These are phyloP conservation scores for Cystoderma amianthinum DNA, from an alignment of 768 basidiomycete species.

Conservation along the genomic window DNA sequence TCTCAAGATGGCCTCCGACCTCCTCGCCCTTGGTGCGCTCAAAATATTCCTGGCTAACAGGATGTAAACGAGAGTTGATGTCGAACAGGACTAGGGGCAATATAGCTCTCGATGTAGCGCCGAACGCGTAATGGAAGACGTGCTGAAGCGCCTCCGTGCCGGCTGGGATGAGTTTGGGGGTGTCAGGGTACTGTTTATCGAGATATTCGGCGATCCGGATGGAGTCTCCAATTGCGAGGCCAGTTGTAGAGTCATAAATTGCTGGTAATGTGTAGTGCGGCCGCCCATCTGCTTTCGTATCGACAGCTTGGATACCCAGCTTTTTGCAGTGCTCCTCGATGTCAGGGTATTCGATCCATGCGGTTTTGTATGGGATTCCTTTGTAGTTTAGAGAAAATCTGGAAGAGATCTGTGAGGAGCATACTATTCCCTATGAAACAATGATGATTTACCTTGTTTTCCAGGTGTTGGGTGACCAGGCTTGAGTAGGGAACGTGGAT, in stretches of 20 bases:
- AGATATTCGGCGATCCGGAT: constrained; percentile 40
- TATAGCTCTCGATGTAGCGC: constrained; percentile 8
- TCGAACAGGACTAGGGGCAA: constrained; percentile 12
- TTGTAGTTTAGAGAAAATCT: constrained; percentile 28
- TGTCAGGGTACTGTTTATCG: constrained; percentile 39
- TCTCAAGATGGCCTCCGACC: constrained; percentile 28
- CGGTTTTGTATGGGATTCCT: constrained; percentile 33
- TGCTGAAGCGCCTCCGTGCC: constrained; percentile 30
- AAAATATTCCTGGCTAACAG: constrained; percentile 21
- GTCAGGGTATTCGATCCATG: constrained; percentile 46
- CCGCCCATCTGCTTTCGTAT: constrained; percentile 18
- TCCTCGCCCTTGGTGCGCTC: constrained; percentile 20
- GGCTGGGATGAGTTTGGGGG: constrained; percentile 20
- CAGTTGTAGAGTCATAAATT: constrained; percentile 39
- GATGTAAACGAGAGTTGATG: constrained; percentile 11
- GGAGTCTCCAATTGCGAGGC: constrained; percentile 31
- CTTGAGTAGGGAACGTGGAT: constrained; percentile 10
- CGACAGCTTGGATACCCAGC: constrained; percentile 27
- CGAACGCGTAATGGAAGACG: constrained; percentile 21
- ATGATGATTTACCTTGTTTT: constrained; percentile 17
- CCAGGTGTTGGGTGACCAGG: constrained; percentile 23
- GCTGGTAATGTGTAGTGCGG: constrained; percentile 39
- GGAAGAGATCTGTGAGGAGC: too few species aligned
- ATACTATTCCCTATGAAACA: neutral
- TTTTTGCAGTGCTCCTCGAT: constrained; percentile 27